These are phyloP conservation scores for Pulveroboletus frians DNA, from an alignment of 768 basidiomycete species.

Conservation along the genomic window DNA sequence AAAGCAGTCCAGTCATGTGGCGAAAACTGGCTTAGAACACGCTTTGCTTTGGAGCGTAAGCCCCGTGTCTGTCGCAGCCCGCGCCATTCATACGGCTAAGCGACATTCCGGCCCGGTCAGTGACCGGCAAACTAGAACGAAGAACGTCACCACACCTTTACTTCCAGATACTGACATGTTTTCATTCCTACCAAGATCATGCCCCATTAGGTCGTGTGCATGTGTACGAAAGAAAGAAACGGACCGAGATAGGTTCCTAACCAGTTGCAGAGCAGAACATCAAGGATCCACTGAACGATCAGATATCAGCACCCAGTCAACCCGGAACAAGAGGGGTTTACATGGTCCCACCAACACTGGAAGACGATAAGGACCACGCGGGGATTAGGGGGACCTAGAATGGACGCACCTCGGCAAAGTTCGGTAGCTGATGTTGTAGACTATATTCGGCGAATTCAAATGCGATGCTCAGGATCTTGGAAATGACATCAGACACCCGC, in stretches of 20 bases:
- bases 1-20: constrained; percentile 86
- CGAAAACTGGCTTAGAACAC: constrained; percentile 79
- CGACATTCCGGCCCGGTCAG: constrained; percentile 2
- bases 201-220: constrained; percentile 14
- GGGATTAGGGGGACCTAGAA: constrained; percentile 13
- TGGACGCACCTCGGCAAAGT: constrained; percentile 73
- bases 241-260: constrained; percentile 75
- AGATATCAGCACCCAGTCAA: constrained; percentile 12
- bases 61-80: constrained; percentile 76
- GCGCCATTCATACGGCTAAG: constrained; percentile 79
- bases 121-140: not conserved
- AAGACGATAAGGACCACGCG: constrained; percentile 12
- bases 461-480: constrained; percentile 77
- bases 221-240: constrained; percentile 17
- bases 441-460: constrained; percentile 90
- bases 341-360: constrained; percentile 93
- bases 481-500: constrained; percentile 8
- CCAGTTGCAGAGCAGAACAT: constrained; percentile 87
- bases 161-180: constrained; percentile 81
- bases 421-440: constrained; percentile 80
- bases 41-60: constrained; percentile 69
- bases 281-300: constrained; percentile 67
- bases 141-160: constrained; percentile 50
- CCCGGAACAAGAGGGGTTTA: constrained; percentile 33
- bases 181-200: constrained; percentile 60